These are phyloP conservation scores for Malus hybrid DNA, from an alignment of 331 rosid species.

Conservation along the genomic window DNA sequence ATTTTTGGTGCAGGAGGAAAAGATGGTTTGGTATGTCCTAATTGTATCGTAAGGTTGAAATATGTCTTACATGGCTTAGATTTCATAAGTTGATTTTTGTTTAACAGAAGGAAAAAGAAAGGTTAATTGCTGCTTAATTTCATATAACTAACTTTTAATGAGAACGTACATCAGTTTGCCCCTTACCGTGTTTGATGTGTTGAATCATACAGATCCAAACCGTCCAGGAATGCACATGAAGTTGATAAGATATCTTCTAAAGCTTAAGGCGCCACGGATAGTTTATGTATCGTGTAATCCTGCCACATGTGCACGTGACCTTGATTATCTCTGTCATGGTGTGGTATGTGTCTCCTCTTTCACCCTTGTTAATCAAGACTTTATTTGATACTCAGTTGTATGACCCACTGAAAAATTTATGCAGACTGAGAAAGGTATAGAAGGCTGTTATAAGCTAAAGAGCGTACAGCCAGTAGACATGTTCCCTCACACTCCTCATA, in stretches of 20 bases:
- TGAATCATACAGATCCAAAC: conserved; percentile 68
- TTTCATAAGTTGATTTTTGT: too few species aligned
- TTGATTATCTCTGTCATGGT: conserved; percentile 93
- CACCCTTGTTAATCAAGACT: neutral
- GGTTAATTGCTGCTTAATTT: too few species aligned
- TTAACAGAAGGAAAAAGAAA: too few species aligned
- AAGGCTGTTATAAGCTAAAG: conserved; percentile 75
- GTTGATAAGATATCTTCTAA: conserved; percentile 75
- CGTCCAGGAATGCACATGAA: conserved; percentile 99
- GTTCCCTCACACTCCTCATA: conserved; percentile 99
- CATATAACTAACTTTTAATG: neutral
- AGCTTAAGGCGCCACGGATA: conserved; percentile 69
- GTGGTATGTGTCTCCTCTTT: conserved; percentile 48
- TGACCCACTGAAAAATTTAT: conserved; percentile 18
- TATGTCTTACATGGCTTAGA: too few species aligned
- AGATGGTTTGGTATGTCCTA: neutral
- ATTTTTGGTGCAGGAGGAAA: neutral
- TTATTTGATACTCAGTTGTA: conserved; percentile 5
- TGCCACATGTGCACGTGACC: conserved; percentile 92
- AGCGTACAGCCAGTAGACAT: conserved; percentile 87
- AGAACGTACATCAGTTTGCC: neutral
- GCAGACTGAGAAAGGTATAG: conserved; percentile 63
- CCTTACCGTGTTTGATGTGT: conserved; percentile 1
- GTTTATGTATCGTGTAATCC: conserved; percentile 96
- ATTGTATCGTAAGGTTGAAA: neutral